These are phyloP conservation scores for Dentipellis sp. DNA, from an alignment of 768 basidiomycete genomes.

Conservation along the genomic window DNA sequence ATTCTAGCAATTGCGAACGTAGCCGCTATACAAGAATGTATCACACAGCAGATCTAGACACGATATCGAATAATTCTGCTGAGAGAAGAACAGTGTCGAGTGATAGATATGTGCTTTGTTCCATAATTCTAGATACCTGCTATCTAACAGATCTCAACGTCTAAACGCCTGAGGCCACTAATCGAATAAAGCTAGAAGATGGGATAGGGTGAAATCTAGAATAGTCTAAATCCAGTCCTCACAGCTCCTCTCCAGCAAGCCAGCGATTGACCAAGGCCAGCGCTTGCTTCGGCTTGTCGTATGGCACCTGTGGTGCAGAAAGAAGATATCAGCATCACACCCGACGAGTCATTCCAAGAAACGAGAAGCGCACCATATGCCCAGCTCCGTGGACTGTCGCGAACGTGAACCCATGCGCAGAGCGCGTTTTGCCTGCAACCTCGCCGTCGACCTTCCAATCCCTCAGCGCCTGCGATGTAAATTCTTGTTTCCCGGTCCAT, in stretches of 20 bases:
- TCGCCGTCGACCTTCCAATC: slow-evolving; percentile 49
- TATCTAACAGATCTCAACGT: too few species aligned
- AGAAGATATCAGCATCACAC: neutral
- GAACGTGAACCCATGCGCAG: slow-evolving; percentile 49
- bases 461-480: slow-evolving; percentile 31
- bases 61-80: too few species aligned
- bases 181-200: too few species aligned
- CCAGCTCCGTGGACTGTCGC: slow-evolving; percentile 56
- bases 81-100: too few species aligned
- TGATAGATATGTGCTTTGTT: too few species aligned
- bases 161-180: too few species aligned
- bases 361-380: slow-evolving; percentile 50
- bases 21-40: too few species aligned
- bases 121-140: too few species aligned
- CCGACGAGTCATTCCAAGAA: neutral
- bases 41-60: too few species aligned
- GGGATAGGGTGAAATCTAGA: too few species aligned
- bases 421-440: slow-evolving; percentile 44
- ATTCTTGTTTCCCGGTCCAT: slow-evolving; percentile 49
- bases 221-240: neutral
- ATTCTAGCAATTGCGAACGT: too few species aligned
- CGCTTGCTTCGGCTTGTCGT: slow-evolving; percentile 51
- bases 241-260: slow-evolving; percentile 23
- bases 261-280: slow-evolving; percentile 41
- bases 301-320: slow-evolving; percentile 35